Base-by-base conservation (phyloP, 2,329 filamentous ascomycete species). In the Xylariaceae sp. region DNA sequence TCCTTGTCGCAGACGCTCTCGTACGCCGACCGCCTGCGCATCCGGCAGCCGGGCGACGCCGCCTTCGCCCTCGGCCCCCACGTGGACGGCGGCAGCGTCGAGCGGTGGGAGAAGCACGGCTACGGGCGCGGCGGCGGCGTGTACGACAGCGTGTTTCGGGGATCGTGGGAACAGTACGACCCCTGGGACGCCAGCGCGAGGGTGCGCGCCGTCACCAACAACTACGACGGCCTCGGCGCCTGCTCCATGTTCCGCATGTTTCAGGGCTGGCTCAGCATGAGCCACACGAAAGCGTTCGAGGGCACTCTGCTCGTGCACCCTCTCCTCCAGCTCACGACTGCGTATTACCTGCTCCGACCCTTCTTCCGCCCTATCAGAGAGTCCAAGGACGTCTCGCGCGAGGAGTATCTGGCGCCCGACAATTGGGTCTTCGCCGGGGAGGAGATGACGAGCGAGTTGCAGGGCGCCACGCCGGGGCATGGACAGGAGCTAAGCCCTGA, bases 201-300 rank as follows among this genome's bases (percentile, higher is more conserved):
- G 3, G 69, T 90, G 0, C 62, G 66, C 0, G 86, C 83, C 3
- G 73, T 78, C 2, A 81, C 77, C 44, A 83, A 95, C 60, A 65
- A 89, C 23, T 92, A 96, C 59, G 73, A 86, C 35, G 87, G 88
- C 1, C 73, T 88, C 0, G 88, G 89, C 0, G 81, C 85, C 1
- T 94, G 87, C 63, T 83, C 75, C 31, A 87, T 88, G 69, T 88
- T 95, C 63, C 76, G 90, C 27, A 84, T 88, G 73, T 90, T 86
- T 60, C 89, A 96, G 63, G 89, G 88, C 13, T 96, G 89, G 89
- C 62, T 96, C 36, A 77, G 76, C 43, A 82, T 96, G 73, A 88
- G 82, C 41, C 65, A 69, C n/a, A 83, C 79, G 0, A 78, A 72
- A 0, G 85, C 86, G 0, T 71, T 72, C 4, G 81, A 94, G 64